Percentiles rank a stretch among this genome's conserved stretches.
Evolutionary conservation across 202 grass and related monocot genomes (phyloP).

Genomic region (Elaeis oleifera): DNA sequence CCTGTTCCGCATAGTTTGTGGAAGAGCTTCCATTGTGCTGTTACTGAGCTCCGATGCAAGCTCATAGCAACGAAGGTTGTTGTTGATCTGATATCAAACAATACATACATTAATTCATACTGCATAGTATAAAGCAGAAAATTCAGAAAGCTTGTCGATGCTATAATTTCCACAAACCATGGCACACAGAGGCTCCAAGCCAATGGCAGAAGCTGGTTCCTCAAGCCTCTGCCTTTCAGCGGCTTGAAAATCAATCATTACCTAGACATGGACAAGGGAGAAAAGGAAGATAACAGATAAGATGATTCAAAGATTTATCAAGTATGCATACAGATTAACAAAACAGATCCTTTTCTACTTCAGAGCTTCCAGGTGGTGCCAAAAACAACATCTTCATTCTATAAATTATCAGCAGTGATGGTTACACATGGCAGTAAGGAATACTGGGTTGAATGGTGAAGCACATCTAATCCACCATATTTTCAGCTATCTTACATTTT

Average conservation of each 20-base stretch:
- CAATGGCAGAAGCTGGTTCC: conserved; percentile 86
- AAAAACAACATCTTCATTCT: too few species aligned
- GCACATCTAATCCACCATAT: too few species aligned
- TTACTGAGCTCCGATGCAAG: conserved; percentile 86
- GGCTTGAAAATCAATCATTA: conserved; percentile 99
- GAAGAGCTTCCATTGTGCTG: conserved; percentile 83
- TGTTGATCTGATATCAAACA: conserved; percentile 71
- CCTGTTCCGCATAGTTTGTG: conserved; percentile 96
- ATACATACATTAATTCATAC: conserved; percentile 26
- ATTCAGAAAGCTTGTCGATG: conserved; percentile 16
- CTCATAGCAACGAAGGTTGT: conserved; percentile 82
- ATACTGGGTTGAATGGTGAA: too few species aligned
- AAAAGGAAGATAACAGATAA: conserved; percentile 9
- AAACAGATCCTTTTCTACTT: too few species aligned
- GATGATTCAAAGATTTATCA: neutral
- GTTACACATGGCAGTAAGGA: conserved; percentile 5
- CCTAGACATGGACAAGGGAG: conserved; percentile 35
- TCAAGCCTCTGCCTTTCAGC: conserved; percentile 89
- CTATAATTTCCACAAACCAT: conserved; percentile 50
- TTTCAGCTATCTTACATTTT: too few species aligned
- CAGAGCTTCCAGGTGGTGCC: too few species aligned
- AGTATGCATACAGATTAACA: too few species aligned
- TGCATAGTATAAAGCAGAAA: conserved; percentile 19
- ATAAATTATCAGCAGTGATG: neutral
- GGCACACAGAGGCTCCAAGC: conserved; percentile 75